A percentile compares a stretch with the other conserved stretches of the same genome.
phyloP scores from a whole-genome alignment of 2,329 filamentous ascomycete genomes.

The Simplicillium sp. region DNA sequence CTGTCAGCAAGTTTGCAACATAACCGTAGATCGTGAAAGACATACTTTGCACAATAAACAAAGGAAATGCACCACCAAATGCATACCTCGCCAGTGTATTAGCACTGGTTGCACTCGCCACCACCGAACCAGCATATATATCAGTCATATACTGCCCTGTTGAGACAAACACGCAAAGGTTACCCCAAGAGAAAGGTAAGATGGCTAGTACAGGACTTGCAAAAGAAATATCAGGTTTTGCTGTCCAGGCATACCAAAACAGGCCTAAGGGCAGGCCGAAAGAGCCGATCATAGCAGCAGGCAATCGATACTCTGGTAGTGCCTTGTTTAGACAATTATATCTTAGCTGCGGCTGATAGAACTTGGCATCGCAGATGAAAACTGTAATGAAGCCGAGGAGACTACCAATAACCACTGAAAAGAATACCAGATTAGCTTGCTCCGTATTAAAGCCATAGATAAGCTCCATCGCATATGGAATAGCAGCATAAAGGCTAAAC shows the following conservation, averaged over 20 bases:
- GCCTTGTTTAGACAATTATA: slow-evolving; percentile 6
- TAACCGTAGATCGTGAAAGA: background rate
- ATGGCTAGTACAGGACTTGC: slow-evolving; percentile 8
- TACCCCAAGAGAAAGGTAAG: slow-evolving; percentile 39
- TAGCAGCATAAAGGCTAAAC: slow-evolving; percentile 40
- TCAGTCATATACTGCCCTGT: slow-evolving; percentile 35
- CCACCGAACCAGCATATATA: slow-evolving; percentile 35
- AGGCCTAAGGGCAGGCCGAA: slow-evolving; percentile 7
- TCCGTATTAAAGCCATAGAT: slow-evolving; percentile 8
- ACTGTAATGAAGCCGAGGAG: slow-evolving; percentile 6
- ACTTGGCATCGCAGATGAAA: slow-evolving; percentile 7
- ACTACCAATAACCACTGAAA: slow-evolving; percentile 9
- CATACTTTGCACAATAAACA: slow-evolving; percentile 39
- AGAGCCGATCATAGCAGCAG: slow-evolving; percentile 11
- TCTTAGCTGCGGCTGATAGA: background rate
- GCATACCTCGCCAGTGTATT: slow-evolving; percentile 41
- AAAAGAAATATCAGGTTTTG: slow-evolving; percentile 7
- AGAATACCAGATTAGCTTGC: slow-evolving; percentile 9
- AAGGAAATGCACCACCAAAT: slow-evolving; percentile 37
- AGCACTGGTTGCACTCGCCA: slow-evolving; percentile 42
- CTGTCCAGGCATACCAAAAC: slow-evolving; percentile 12
- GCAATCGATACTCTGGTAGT: slow-evolving; percentile 10
- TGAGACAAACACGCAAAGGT: slow-evolving; percentile 38
- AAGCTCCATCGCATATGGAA: slow-evolving; percentile 7
- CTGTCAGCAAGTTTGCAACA: background rate